Conservation (phyloP, 2,329 filamentous ascomycete genomes). For the Pseudopyrenochaeta lycopersici region DNA sequence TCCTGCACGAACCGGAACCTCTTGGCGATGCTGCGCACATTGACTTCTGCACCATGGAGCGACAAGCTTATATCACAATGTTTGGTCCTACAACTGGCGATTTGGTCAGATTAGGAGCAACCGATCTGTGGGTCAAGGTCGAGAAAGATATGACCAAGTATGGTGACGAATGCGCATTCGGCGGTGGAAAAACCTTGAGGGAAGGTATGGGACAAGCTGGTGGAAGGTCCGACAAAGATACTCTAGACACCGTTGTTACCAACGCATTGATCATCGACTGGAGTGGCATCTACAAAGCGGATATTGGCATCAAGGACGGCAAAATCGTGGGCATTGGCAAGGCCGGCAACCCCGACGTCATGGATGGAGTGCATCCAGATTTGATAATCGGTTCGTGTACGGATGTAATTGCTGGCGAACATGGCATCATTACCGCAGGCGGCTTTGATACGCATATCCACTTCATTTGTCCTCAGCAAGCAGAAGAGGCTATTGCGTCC, state of each 20-base stretch:
- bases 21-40: conserved; percentile 64
- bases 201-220: conserved; percentile 96
- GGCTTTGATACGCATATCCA: conserved; percentile 92
- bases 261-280: conserved; percentile 93
- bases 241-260: conserved; percentile 84
- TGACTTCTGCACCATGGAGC: conserved; percentile 74
- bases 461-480: conserved; percentile 94
- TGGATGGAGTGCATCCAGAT: conserved; percentile 82
- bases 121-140: conserved; percentile 89
- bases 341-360: conserved; percentile 95
- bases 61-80: conserved; percentile 83
- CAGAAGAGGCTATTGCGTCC: conserved; percentile 80
- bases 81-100: conserved; percentile 94
- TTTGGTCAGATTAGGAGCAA: conserved; percentile 80
- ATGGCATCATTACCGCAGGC: conserved; percentile 89
- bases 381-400: conserved; percentile 89
- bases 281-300: conserved; percentile 93
- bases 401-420: conserved; percentile 90
- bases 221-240: conserved; percentile 74
- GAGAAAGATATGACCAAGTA: conserved; percentile 86
- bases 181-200: conserved; percentile 89
- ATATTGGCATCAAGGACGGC: conserved; percentile 91
- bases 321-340: conserved; percentile 90
- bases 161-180: conserved; percentile 95
- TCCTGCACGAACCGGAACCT: conserved; percentile 78